Percentiles rank a stretch among this genome's conserved stretches.
Evolutionary conservation across 768 basidiomycete species (phyloP).

Genomic region (Pulveroboletus sp.): DNA sequence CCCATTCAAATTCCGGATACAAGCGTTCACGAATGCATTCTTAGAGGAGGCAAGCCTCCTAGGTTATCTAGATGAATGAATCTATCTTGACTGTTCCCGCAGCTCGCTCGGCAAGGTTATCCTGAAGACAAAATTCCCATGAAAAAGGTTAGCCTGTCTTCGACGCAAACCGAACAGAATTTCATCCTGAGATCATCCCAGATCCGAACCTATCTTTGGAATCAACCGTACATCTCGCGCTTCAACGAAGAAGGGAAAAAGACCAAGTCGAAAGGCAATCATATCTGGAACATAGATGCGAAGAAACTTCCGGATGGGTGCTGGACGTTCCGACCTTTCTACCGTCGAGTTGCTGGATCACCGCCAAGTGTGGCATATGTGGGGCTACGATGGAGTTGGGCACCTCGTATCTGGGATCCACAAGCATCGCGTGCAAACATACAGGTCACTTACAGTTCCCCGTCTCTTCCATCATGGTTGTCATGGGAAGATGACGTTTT

Average conservation of each 20-base stretch:
- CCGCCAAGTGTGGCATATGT: constrained; percentile 80
- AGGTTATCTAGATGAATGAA: constrained; percentile 1
- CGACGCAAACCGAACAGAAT: constrained; percentile 2
- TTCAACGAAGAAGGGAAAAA: constrained; percentile 99
- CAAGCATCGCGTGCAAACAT: constrained; percentile 81
- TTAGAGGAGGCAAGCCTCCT: constrained; percentile 68
- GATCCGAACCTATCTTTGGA: constrained; percentile 96
- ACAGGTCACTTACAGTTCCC: constrained; percentile 75
- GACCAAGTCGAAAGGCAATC: constrained; percentile 98
- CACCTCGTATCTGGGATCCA: constrained; percentile 95
- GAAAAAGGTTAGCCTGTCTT: constrained; percentile 69
- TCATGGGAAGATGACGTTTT: constrained; percentile 82
- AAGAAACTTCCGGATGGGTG: constrained; percentile 68
- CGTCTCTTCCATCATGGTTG: constrained; percentile 81
- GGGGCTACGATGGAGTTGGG: constrained; percentile 82
- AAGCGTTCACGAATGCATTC: constrained; percentile 95
- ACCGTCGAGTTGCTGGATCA: constrained; percentile 79
- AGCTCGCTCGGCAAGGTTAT: constrained; percentile 83
- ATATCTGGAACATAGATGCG: constrained; percentile 99
- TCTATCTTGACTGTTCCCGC: constrained; percentile 11
- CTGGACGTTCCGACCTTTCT: constrained; percentile 88
- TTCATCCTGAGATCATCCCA: constrained; percentile 32
- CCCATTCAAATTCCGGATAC: constrained; percentile 98
- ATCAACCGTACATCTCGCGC: constrained; percentile 86
- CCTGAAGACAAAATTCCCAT: constrained; percentile 93